Evolutionary conservation across 257 asterid species (phyloP), one percentile per base, ranked within the genome.

Genomic region (Solanum pennellii): DNA sequence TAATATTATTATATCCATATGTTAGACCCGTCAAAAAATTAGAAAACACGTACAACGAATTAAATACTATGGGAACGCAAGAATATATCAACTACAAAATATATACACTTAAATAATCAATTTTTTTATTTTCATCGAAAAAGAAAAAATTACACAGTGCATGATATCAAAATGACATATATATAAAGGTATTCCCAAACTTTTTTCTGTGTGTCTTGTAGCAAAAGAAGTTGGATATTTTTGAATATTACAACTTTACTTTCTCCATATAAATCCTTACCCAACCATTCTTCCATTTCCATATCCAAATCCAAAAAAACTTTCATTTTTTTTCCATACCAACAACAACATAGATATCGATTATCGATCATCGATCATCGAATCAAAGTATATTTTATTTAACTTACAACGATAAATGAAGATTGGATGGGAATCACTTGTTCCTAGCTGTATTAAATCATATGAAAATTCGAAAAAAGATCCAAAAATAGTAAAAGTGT

Each of bases 391-490:
- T 16, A n/a, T 13, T 74, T 37, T 29, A 20, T 31, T 3, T 25
- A 35, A 29, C 15, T 8, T 35, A 18, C 5, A n/a, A 72, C 0
- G 35, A 27, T 7, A 27, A 87, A 89, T 89, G 90, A 94, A 92
- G 92, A 88, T 73, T 84, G 88, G 76, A 82, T 93, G 95, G 97
- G 96, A 91, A 69, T 91, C 91, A 5, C 87, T 88, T 31, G 89
- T 94, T 27, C 89, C 94, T 3, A 90, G 90, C 14, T 97, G 98
- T 83, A 92, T 91, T 93, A 93, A 90, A 89, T 25, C 91, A 11
- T 84, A 60, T 12, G 91, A 88, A 20, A 56, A 56, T 52, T 18
- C 62, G n/a, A 18, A 52, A 18, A 29, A 18, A 23, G 3, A 8
- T 44, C 25, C 75, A 12, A 68, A 75, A 56, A 77, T 18, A 1